Conservation (phyloP, 176 grass and related monocot genomes). For the Cenchrus purpureus region DNA sequence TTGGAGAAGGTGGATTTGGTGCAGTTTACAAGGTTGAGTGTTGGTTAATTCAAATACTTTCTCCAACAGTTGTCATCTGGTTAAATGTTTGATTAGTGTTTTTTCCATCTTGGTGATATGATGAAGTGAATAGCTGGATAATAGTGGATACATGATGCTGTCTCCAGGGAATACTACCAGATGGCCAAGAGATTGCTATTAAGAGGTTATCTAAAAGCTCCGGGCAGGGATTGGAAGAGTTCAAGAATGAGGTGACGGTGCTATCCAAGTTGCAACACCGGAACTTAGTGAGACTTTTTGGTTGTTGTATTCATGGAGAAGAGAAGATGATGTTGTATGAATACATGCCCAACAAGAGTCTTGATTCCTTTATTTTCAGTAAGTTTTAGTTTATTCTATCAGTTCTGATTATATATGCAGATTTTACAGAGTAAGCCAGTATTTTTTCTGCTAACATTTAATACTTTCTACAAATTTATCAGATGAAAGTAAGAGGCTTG, state of each 20-base stretch:
- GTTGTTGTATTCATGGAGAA: constrained; percentile 77
- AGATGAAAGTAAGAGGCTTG: constrained; percentile 62
- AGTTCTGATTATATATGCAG: neutral
- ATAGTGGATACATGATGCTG: constrained; percentile 28
- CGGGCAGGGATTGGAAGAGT: constrained; percentile 62
- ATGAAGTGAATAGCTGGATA: neutral
- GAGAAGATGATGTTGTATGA: constrained; percentile 81
- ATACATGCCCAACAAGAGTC: constrained; percentile 84
- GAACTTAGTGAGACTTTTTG: constrained; percentile 70
- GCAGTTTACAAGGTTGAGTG: constrained; percentile 71
- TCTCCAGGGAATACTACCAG: constrained; percentile 58
- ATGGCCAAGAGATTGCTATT: constrained; percentile 74
- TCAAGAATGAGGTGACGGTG: constrained; percentile 75
- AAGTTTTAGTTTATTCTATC: neutral
- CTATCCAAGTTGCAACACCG: constrained; percentile 71
- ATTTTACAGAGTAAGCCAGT: neutral
- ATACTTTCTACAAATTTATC: constrained; percentile 18
- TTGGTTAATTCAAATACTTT: neutral
- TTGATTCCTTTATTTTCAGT: constrained; percentile 72
- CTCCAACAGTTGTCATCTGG: neutral
- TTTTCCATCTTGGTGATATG: neutral
- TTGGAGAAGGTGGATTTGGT: constrained; percentile 75
- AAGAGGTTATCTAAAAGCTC: constrained; percentile 71
- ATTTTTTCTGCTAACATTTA: constrained; percentile 11
- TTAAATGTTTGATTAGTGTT: neutral